Evolutionary conservation across 2,329 filamentous ascomycete genomes (phyloP).

Genomic region (Calonectria hongkongensis): DNA sequence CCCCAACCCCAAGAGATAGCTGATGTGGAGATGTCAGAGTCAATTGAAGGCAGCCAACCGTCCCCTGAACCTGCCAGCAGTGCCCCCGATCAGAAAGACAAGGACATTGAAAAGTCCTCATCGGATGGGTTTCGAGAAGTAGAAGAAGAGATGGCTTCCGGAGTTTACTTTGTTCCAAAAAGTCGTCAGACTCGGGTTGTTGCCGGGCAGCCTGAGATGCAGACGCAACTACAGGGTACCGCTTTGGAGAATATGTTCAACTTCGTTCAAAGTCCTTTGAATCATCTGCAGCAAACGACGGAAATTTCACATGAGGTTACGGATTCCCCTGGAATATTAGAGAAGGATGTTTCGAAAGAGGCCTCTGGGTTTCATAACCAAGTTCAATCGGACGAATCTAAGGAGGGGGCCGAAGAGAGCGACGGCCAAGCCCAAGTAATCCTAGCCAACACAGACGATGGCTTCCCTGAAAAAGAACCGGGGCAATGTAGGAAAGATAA

Average conservation of each 20-base stretch:
- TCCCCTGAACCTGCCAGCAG: background rate
- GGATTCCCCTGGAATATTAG: background rate
- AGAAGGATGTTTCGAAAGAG: no score
- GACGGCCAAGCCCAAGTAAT: background rate
- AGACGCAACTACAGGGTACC: background rate
- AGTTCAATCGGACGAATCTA: background rate
- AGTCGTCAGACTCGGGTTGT: background rate
- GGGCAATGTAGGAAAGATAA: background rate
- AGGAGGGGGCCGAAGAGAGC: background rate
- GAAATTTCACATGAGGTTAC: background rate
- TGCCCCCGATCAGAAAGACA: background rate
- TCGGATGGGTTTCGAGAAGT: background rate
- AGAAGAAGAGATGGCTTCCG: constrained; percentile 14
- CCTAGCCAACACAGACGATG: background rate
- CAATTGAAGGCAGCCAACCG: background rate
- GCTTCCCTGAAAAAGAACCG: background rate
- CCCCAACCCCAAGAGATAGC: no score
- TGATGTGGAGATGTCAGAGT: constrained; percentile 1
- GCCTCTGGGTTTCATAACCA: background rate
- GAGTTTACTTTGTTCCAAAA: background rate
- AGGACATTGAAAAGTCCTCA: background rate
- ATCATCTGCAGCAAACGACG: no score
- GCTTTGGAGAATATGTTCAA: background rate
- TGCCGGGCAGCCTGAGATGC: background rate
- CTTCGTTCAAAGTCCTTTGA: background rate